Evolutionary conservation across 176 grass and related monocot genomes (phyloP).

Genomic region (Phragmites australis): DNA sequence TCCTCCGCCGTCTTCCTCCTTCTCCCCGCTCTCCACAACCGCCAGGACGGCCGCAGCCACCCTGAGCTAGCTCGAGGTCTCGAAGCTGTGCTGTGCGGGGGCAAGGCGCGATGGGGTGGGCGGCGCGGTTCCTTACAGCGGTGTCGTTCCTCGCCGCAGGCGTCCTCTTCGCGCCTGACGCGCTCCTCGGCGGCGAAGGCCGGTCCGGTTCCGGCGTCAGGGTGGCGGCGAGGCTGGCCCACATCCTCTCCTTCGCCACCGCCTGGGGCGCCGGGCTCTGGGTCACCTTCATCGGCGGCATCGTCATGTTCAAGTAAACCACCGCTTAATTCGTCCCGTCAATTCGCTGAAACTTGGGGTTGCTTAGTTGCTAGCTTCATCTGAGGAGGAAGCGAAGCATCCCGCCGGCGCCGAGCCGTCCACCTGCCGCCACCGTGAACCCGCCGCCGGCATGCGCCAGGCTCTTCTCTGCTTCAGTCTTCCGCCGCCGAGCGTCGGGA

Average conservation of each 20-base stretch:
- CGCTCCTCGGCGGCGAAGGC: constrained; percentile 31
- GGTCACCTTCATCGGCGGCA: constrained; percentile 89
- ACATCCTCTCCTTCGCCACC: constrained; percentile 80
- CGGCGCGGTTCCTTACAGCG: constrained; percentile 64
- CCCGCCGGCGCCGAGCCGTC: not conserved
- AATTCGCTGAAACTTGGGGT: not conserved
- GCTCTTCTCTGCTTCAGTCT: not conserved
- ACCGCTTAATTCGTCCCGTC: not conserved
- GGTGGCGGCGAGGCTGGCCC: constrained; percentile 61
- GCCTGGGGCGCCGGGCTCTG: constrained; percentile 76
- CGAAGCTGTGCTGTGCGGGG: not conserved
- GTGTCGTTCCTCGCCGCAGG: constrained; percentile 70
- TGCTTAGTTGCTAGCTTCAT: not conserved
- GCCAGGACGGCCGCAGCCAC: too few species aligned
- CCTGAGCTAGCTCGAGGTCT: not conserved
- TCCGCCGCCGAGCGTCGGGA: not conserved
- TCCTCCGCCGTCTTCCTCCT: too few species aligned
- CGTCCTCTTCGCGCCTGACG: constrained; percentile 70
- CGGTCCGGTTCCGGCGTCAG: constrained; percentile 29
- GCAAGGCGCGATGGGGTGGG: constrained; percentile 58
- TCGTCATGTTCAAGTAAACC: constrained; percentile 81
- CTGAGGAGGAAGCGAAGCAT: not conserved
- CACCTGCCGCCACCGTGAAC: not conserved
- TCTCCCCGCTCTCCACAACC: not conserved
- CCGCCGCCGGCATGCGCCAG: not conserved